These are phyloP conservation scores for Phaeomoniella chlamydospora DNA, from an alignment of 2,329 filamentous ascomycete genomes.

Conservation along the genomic window DNA sequence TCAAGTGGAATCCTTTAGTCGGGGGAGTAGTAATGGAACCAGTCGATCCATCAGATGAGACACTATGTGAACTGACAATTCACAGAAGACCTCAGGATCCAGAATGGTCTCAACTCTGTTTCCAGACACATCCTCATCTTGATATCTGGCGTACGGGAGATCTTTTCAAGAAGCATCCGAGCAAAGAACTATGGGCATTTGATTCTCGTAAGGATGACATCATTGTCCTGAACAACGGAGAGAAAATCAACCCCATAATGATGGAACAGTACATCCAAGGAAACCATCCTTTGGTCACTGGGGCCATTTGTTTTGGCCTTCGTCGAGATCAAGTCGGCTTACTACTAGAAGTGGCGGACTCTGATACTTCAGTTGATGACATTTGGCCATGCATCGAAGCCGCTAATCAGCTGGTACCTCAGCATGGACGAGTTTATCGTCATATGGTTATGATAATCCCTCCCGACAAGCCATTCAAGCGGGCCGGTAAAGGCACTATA, in stretches of 20 bases:
- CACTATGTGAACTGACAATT: too few species aligned
- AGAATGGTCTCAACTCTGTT: too few species aligned
- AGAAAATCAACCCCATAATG: conserved; percentile 28
- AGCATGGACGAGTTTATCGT: conserved; percentile 14
- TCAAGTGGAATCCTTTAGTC: too few species aligned
- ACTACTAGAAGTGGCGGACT: conserved; percentile 21
- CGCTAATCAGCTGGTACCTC: conserved; percentile 15
- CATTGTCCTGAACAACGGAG: conserved; percentile 28
- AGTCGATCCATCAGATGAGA: too few species aligned
- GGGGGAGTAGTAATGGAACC: too few species aligned
- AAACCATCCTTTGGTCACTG: conserved; percentile 18
- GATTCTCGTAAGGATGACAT: conserved; percentile 27
- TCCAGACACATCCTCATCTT: too few species aligned
- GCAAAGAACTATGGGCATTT: conserved; percentile 23
- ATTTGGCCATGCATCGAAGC: conserved; percentile 17
- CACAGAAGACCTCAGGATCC: too few species aligned
- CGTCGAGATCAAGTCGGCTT: conserved; percentile 21
- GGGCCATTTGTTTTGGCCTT: conserved; percentile 19
- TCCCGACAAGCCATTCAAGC: conserved; percentile 17
- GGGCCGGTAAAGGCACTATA: conserved; percentile 22
- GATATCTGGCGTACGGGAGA: too few species aligned
- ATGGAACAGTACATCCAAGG: conserved; percentile 22
- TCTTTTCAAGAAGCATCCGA: too few species aligned
- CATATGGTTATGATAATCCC: conserved; percentile 16
- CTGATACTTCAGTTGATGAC: too few species aligned